Percentiles rank a stretch among this genome's conserved stretches.
Evolutionary conservation across 192 early-diverging fungal genomes (phyloP).

Genomic region (Coemansia sp.): DNA sequence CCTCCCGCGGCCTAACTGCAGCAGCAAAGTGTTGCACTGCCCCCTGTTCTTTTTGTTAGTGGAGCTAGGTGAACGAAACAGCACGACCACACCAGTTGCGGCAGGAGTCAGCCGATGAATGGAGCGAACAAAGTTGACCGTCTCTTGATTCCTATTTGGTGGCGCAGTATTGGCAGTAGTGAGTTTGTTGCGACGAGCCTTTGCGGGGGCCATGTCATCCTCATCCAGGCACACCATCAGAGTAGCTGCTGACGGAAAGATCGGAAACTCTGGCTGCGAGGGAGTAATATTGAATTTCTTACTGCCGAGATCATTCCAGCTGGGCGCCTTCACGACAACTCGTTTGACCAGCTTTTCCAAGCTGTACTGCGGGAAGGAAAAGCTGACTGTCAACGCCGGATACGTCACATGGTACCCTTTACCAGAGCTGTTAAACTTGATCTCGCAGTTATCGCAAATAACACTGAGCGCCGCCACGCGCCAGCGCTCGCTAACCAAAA

Average conservation of each 20-base stretch:
- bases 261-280: neutral
- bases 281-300: neutral
- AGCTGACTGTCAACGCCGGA: neutral
- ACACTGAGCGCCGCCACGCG: neutral
- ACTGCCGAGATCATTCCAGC: neutral
- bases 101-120: neutral
- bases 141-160: neutral
- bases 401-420: neutral
- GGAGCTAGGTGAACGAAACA: neutral
- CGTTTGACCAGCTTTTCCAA: neutral
- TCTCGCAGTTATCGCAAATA: neutral
- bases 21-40: neutral
- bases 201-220: neutral
- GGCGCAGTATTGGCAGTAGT: neutral
- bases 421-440: neutral
- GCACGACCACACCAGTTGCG: neutral
- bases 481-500: conserved; percentile 6
- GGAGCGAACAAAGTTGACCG: neutral
- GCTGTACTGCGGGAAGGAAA: neutral
- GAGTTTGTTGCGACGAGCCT: too few species aligned
- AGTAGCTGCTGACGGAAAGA: neutral
- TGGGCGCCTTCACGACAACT: neutral
- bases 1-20: neutral
- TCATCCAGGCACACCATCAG: neutral
- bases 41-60: neutral